Evolutionary conservation across 2,329 filamentous ascomycete species (phyloP).

Genomic region (Lecanoromycetidae sp.): DNA sequence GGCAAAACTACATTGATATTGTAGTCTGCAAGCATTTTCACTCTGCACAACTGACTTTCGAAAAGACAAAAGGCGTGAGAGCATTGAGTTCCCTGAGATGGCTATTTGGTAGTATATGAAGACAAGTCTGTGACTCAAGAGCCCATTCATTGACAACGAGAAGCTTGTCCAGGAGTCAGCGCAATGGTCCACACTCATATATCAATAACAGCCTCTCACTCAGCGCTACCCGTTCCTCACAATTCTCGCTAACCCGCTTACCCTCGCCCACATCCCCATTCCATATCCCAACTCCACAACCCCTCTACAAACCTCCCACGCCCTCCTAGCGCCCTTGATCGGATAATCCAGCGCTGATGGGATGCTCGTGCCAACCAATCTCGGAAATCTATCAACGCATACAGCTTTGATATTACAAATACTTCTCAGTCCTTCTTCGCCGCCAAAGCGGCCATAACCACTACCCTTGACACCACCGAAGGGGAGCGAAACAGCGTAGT

Average conservation of each 20-base stretch:
- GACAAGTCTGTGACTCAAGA: too few species aligned
- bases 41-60: too few species aligned
- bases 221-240: constrained; percentile 5
- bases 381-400: constrained; percentile 55
- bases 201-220: too few species aligned
- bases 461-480: constrained; percentile 91
- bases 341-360: constrained; percentile 74
- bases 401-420: constrained; percentile 82
- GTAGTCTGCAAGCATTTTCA: too few species aligned
- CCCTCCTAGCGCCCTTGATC: constrained; percentile 49
- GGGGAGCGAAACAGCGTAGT: constrained; percentile 85
- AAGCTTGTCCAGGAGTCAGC: too few species aligned
- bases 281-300: constrained; percentile 36
- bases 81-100: too few species aligned
- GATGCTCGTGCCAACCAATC: constrained; percentile 59
- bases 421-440: constrained; percentile 71
- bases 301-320: constrained; percentile 45
- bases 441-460: constrained; percentile 86
- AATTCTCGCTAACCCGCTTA: constrained; percentile 28
- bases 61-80: too few species aligned
- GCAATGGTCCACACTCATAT: too few species aligned
- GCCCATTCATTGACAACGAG: too few species aligned
- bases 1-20: too few species aligned
- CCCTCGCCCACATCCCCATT: constrained; percentile 23
- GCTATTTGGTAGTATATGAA: too few species aligned